Evolutionary conservation across 2,329 filamentous ascomycete species (phyloP), one percentile per base, ranked within the genome.

Genomic region (Aureobasidium sp.): DNA sequence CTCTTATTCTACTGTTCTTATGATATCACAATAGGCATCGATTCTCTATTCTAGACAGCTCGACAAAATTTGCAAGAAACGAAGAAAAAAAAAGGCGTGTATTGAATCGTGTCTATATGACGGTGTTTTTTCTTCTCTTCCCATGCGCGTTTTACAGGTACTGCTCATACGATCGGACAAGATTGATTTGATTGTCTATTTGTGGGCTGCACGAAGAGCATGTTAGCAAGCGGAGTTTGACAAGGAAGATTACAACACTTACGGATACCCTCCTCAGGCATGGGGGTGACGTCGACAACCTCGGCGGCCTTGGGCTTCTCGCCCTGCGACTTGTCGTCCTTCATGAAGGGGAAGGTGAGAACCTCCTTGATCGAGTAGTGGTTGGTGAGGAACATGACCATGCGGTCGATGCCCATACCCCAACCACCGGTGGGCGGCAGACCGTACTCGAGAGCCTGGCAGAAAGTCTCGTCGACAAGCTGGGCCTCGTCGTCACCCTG

Each of bases 401-500:
- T 79, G 64, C 93, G 87, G 79, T 97, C 92, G 68, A 96, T 94
- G 67, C 94, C 94, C 84, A 97, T 90, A 68, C 92, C 94, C 88
- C 90, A 99, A 53, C 94, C 94, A 75, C 90, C 94, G 1, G 94
- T 99, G 0, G 94, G 94, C 6, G 94, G 93, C 63, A 99, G 79
- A 68, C 90, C 90, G 71, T 91, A 94, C 75, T 97, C 94, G 63
- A 97, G 84, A 60, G 89, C 87, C 65, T 88, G 88, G 71, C 91
- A 90, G 82, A 97, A 97, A 70, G 90, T 95, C 84, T 97, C 93
- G 70, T 99, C 95, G 61, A 97, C 87, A 69, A 94, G 80, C 79
- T 97, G 94, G 1, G 93, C 95, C 79, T 99, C 95, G 69, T 97
- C 91, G 68, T 99, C 95, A 72, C 95, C 94, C 78, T 96, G 90